Evolutionary conservation across 371 early-diverging fungal species (phyloP), one percentile per base, ranked within the genome.

Genomic region (Mucor saturninus): DNA sequence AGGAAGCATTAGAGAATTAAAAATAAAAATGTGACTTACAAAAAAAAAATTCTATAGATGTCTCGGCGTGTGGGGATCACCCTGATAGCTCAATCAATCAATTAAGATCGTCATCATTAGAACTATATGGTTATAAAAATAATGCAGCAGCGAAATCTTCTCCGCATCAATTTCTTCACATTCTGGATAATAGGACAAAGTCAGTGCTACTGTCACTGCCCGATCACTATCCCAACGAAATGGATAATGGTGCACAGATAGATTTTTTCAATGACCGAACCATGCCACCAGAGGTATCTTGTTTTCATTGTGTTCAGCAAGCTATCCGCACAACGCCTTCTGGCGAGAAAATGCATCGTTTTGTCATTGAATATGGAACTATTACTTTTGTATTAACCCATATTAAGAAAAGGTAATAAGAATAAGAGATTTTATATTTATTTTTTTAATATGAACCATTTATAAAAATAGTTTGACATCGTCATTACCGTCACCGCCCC

Each of bases 361-460:
- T 81, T 2, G 48, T 65, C 9, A 72, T 81, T 29, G 68, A 76
- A 4, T 78, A 78, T 65, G 81, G 81, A 2, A 35, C 57, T 9
- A 73, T 77, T 49, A 58, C 73, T 13, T 76, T 76, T 71, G 37
- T 64, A 28, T 52, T 70, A 2, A 59, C 56, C 37, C 69, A 37
- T 14, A n/a, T 57, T 9, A 30, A 63, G n/a, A 43, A 39, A 31
- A 51, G 31, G 37, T 14, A 63, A 61, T 21, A 21, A 21, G 21
- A 21, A 21, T 21, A 21, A 21, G 21, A 21, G 21, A 21, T 21
- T 0, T 21, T 21, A 21, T 21, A 21, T 21, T 21, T 21, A 21
- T 21, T 21, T 21, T 21, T 21, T 21, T 21, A 21, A 21, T 21
- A 21, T 21, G 21, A 21, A 21, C 21, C 21, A 21, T 21, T 21